These are phyloP conservation scores for Fonsecaea erecta DNA, from an alignment of 2,329 filamentous ascomycete species.

Conservation along the genomic window DNA sequence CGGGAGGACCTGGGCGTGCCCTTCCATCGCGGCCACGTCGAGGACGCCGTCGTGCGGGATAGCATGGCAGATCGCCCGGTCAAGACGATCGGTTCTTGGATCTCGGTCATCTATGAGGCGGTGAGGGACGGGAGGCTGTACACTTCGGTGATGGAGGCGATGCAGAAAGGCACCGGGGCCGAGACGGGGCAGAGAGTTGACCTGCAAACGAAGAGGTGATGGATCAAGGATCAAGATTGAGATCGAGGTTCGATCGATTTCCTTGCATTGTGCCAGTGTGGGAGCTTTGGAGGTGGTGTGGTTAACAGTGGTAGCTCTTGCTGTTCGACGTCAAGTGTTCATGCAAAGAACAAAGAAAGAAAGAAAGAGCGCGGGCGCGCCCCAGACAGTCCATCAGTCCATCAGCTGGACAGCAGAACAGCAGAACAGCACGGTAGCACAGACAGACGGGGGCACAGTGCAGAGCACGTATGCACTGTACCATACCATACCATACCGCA, in stretches of 20 bases:
- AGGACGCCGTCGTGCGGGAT: constrained; percentile 38
- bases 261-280: neutral
- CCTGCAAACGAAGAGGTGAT: neutral
- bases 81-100: constrained; percentile 39
- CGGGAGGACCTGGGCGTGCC: constrained; percentile 43
- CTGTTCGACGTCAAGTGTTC: neutral
- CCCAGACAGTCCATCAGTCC: too few relatives aligned
- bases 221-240: neutral
- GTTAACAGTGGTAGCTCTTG: neutral
- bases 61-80: constrained; percentile 15
- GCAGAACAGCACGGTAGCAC: too few relatives aligned
- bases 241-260: neutral
- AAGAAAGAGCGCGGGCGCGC: too few relatives aligned
- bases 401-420: too few relatives aligned
- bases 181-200: neutral
- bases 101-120: constrained; percentile 38
- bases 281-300: neutral
- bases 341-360: neutral
- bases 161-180: neutral
- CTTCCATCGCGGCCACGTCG: constrained; percentile 41
- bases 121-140: constrained; percentile 29
- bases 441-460: too few relatives aligned
- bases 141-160: constrained; percentile 2
- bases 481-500: too few relatives aligned
- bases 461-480: too few relatives aligned